These are phyloP conservation scores for Chrysosphaeria jannelii DNA, from an alignment of 2,329 filamentous ascomycete genomes.

Conservation along the genomic window DNA sequence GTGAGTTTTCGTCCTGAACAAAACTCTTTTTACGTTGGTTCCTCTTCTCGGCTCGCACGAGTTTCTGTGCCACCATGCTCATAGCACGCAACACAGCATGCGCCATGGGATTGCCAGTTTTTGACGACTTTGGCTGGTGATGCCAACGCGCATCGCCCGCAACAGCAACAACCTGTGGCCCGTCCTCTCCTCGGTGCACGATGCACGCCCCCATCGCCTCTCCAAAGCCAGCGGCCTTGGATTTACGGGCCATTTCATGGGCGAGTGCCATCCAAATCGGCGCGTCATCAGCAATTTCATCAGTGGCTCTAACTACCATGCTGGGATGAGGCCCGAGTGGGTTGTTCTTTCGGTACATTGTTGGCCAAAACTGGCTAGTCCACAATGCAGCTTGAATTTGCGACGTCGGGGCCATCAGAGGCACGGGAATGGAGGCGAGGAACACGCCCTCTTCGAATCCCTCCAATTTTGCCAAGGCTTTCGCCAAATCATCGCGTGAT, in stretches of 20 bases:
- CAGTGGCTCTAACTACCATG: conserved; percentile 36
- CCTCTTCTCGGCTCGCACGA: conserved; percentile 23
- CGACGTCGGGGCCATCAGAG: conserved; percentile 43
- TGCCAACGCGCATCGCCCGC: conserved; percentile 50
- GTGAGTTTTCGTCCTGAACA: too few relatives aligned
- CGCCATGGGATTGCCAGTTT: conserved; percentile 41
- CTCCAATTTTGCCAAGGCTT: conserved; percentile 16
- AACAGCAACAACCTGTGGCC: conserved; percentile 31
- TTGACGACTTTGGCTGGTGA: conserved; percentile 15
- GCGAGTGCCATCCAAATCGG: conserved; percentile 39
- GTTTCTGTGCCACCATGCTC: conserved; percentile 47
- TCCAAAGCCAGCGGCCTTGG: conserved; percentile 25
- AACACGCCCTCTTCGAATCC: conserved; percentile 20
- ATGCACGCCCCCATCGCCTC: conserved; percentile 47
- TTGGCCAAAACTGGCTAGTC: conserved; percentile 56
- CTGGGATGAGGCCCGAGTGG: conserved; percentile 60
- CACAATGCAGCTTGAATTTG: conserved; percentile 44
- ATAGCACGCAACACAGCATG: conserved; percentile 54
- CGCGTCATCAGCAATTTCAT: conserved; percentile 33
- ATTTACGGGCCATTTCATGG: conserved; percentile 27
- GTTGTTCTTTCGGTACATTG: conserved; percentile 64
- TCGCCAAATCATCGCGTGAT: conserved; percentile 19
- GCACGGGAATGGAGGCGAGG: conserved; percentile 34
- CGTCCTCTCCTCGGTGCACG: conserved; percentile 26
- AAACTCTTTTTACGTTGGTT: conserved; percentile 5